phyloP scores from a whole-genome alignment of 306 rosid genomes.

The barrel medic (Medicago truncatula) region MtrunA17r5.0-ANR NC_053042.1:30200501-30201000 shows the following conservation, averaged over 20 bases:
- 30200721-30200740: too few relatives aligned
- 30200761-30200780: background rate
- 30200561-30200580: slow-evolving; percentile 76
- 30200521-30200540: slow-evolving; percentile 14
- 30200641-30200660: slow-evolving; percentile 48
- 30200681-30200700: slow-evolving; percentile 39
- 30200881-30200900: too few relatives aligned
- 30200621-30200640: slow-evolving; percentile 75
- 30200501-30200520: slow-evolving; percentile 90
- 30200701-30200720: background rate
- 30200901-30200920: too few relatives aligned
- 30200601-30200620: slow-evolving; percentile 99
- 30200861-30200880: background rate
- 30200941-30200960: too few relatives aligned
- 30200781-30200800: too few relatives aligned
- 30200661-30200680: slow-evolving; percentile 84
- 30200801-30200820: too few relatives aligned
- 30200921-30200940: too few relatives aligned
- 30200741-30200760: too few relatives aligned
- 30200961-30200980: too few relatives aligned
- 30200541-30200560: slow-evolving; percentile 17
- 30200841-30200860: too few relatives aligned
- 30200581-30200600: slow-evolving; percentile 98
- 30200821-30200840: too few relatives aligned
- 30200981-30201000: too few relatives aligned